Percentiles rank a stretch among this genome's conserved stretches.
Evolutionary conservation across 768 basidiomycete species (phyloP).

Genomic region (Collybia mongolica): DNA sequence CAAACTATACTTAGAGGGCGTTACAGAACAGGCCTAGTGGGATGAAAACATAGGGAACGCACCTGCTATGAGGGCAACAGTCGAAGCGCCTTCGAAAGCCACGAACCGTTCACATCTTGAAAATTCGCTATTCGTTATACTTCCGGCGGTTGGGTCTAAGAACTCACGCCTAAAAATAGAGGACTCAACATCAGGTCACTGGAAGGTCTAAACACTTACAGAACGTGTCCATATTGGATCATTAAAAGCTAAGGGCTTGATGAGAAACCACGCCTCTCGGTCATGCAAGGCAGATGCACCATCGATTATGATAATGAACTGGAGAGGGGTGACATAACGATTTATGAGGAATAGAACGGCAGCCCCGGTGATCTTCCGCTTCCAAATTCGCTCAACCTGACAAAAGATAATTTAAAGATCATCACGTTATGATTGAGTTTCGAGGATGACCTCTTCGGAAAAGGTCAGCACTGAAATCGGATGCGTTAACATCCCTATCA

Average conservation of each 20-base stretch:
- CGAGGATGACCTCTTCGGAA: conserved; percentile 4
- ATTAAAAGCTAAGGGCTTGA: conserved; percentile 16
- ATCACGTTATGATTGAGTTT: background rate
- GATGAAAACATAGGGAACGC: background rate
- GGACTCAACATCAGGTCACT: background rate
- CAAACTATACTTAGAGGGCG: too few species aligned
- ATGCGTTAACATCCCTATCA: background rate
- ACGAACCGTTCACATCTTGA: conserved; percentile 23
- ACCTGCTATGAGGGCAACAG: conserved; percentile 24
- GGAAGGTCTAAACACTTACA: conserved; percentile 6
- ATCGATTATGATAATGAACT: conserved; percentile 22
- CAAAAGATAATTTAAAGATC: background rate
- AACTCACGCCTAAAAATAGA: conserved; percentile 4
- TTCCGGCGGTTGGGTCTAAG: too few species aligned
- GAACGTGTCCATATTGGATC: conserved; percentile 20
- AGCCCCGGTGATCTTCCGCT: conserved; percentile 19
- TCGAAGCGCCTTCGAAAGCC: conserved; percentile 25
- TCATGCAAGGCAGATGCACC: conserved; percentile 11
- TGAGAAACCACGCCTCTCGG: too few species aligned
- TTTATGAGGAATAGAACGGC: conserved; percentile 16
- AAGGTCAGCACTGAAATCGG: conserved; percentile 5
- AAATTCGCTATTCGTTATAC: too few species aligned
- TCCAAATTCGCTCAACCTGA: conserved; percentile 28
- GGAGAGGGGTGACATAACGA: conserved; percentile 25
- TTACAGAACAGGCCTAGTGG: background rate